Base-by-base conservation (phyloP, 805 yeast genomes). In the Tetrapisispora pingtungensis region DNA sequence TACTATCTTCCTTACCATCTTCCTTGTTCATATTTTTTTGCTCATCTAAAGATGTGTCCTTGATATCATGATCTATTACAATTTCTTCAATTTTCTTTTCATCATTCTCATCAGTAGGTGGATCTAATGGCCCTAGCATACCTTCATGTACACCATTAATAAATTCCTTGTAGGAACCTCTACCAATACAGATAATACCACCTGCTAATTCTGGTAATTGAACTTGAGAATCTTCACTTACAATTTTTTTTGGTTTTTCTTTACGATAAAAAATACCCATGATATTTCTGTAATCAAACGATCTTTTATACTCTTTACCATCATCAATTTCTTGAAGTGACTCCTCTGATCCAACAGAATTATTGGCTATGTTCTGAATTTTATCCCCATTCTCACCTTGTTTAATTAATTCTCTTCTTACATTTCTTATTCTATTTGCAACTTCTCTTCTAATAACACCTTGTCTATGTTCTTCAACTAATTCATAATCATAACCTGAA, bases 111-210 rank as follows among this genome's bases (percentile, higher is more conserved):
- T 49, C 49, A 10, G 51, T 55, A 5, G 82, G 78, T 45, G 68
- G 63, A 14, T 75, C 87, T 46, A 90, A 67, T 1, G 97, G 97
- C 0, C 98, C 98, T 38, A 93, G 65, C 59, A 93, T 72, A 6
- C 98, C 98, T 67, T 93, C 98, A 54, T 93, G 96, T 10, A 93
- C 61, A 10, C 99, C 99, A 36, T 75, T 73, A 43, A 93, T 61
- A 59, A 87, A 93, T 69, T 93, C 99, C 62, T 90, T 90, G 62
- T 77, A 93, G 0, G 97, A 90, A 46, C 98, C 98, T 61, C 99
- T 74, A 4, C 99, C 99, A 22, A 93, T 67, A 59, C 96, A 85
- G 18, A 93, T 74, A 12, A 88, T 81, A 36, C 97, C 98, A 22
- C 97, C 97, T 8, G 80, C 75, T 26, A 70, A 43, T 4, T 13